These are phyloP conservation scores for Ilex aquifolium DNA, from an alignment of 257 asterid species.

Conservation along the genomic window DNA sequence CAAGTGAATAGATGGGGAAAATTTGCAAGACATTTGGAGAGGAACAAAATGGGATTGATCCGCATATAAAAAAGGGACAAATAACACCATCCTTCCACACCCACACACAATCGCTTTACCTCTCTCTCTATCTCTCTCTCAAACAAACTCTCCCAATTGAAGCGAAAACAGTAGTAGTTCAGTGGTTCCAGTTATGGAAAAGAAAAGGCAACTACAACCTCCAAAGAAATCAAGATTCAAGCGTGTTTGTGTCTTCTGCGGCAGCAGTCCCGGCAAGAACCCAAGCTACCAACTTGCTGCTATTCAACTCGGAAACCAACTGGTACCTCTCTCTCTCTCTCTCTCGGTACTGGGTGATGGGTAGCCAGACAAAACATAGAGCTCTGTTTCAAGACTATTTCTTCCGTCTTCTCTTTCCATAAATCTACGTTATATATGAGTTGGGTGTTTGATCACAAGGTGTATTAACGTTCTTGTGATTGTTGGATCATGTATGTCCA, in stretches of 20 bases:
- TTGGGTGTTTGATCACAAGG: too few species aligned
- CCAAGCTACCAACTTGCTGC: constrained; percentile 76
- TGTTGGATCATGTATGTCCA: too few species aligned
- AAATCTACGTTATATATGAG: too few species aligned
- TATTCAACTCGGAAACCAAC: constrained; percentile 60
- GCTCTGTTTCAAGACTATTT: too few species aligned
- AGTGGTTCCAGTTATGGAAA: constrained; percentile 41
- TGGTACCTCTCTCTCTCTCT: constrained; percentile 32
- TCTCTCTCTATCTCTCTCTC: constrained; percentile 12
- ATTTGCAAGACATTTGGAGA: constrained; percentile 27
- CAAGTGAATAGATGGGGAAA: constrained; percentile 4
- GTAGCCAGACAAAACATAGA: too few species aligned
- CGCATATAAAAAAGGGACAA: constrained; percentile 52
- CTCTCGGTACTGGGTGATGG: background rate
- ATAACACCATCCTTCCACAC: constrained; percentile 17
- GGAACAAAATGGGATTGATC: constrained; percentile 14
- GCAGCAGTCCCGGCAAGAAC: constrained; percentile 79
- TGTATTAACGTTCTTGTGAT: too few species aligned
- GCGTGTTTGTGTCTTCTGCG: constrained; percentile 72
- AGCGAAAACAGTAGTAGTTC: background rate
- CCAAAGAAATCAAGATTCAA: constrained; percentile 61
- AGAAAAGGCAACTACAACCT: constrained; percentile 13
- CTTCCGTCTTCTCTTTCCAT: too few species aligned
- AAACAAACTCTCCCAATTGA: background rate
- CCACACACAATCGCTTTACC: background rate